A percentile compares a stretch with the other conserved stretches of the same genome.
These are phyloP conservation scores for Pleurotus giganteus DNA, from an alignment of 768 basidiomycete genomes.

Conservation along the genomic window DNA sequence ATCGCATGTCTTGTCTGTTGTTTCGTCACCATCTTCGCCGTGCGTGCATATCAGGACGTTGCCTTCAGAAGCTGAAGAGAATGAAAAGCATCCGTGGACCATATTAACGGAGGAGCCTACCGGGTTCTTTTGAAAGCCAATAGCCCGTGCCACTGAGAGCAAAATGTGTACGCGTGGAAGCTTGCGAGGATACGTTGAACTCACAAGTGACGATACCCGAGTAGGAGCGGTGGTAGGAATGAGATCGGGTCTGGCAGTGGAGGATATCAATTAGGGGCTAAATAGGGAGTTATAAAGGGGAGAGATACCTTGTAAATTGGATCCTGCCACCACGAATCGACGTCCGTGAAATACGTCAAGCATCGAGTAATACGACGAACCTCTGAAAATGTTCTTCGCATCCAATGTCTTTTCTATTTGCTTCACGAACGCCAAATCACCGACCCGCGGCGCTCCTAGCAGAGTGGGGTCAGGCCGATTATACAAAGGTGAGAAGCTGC, in stretches of 20 bases:
- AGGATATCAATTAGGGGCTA: neutral
- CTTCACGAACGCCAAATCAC: conserved; percentile 1
- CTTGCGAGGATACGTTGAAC: neutral
- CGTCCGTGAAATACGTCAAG: neutral
- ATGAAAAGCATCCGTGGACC: neutral
- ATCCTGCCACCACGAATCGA: neutral
- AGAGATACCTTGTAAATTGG: conserved; percentile 3
- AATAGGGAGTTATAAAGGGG: neutral
- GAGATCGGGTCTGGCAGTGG: neutral
- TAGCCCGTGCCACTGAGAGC: neutral
- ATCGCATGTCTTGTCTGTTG: neutral
- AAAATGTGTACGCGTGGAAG: neutral
- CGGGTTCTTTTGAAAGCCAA: neutral
- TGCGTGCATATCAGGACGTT: neutral
- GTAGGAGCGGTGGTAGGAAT: conserved; percentile 4
- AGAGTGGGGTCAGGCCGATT: neutral
- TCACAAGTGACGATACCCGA: conserved; percentile 4
- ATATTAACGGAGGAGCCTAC: neutral
- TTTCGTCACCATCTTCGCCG: neutral
- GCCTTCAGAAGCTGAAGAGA: neutral
- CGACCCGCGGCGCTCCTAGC: conserved; percentile 5
- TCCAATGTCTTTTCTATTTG: neutral
- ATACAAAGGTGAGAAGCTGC: neutral
- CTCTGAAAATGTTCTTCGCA: conserved; percentile 1
- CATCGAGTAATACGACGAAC: neutral